A percentile compares a stretch with the other conserved stretches of the same genome.
These are phyloP conservation scores for Ascosphaera aggregata DNA, from an alignment of 2,329 filamentous ascomycete species.

Conservation along the genomic window DNA sequence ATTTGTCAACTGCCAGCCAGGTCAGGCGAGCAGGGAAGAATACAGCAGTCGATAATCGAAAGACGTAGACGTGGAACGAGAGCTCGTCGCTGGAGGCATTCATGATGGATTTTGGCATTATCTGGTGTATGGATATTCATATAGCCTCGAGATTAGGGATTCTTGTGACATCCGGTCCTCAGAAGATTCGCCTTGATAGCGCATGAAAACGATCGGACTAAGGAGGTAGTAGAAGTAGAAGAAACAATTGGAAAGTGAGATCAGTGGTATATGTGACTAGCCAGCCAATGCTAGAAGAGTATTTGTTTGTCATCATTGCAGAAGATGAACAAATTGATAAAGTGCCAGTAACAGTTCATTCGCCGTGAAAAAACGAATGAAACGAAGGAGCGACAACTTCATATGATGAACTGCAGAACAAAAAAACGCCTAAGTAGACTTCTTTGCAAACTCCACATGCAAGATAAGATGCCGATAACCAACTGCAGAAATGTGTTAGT, in stretches of 20 bases:
- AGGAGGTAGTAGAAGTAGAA: not conserved
- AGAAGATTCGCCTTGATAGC: not conserved
- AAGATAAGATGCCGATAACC: slow-evolving; percentile 30
- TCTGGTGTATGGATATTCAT: no score
- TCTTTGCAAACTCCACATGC: slow-evolving; percentile 29
- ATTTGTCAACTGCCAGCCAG: not conserved
- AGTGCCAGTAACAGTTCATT: slow-evolving; percentile 1
- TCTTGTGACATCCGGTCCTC: no score
- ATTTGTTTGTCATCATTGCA: not conserved
- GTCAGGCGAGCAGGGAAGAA: no score
- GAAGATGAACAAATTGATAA: slow-evolving; percentile 5
- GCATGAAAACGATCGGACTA: not conserved
- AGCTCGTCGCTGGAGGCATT: no score
- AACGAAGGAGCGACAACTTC: slow-evolving; percentile 4
- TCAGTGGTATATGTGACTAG: not conserved
- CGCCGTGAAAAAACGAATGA: slow-evolving; percentile 2
- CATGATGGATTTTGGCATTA: no score
- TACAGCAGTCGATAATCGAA: no score
- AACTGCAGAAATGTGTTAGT: slow-evolving; percentile 13
- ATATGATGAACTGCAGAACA: slow-evolving; percentile 3
- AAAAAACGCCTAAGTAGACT: slow-evolving; percentile 15
- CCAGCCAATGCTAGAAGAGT: not conserved
- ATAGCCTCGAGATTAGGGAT: no score
- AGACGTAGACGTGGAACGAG: no score
- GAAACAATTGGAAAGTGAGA: not conserved